Evolutionary conservation across 2,329 filamentous ascomycete species (phyloP).

Genomic region (Talaromyces funiculosus): DNA sequence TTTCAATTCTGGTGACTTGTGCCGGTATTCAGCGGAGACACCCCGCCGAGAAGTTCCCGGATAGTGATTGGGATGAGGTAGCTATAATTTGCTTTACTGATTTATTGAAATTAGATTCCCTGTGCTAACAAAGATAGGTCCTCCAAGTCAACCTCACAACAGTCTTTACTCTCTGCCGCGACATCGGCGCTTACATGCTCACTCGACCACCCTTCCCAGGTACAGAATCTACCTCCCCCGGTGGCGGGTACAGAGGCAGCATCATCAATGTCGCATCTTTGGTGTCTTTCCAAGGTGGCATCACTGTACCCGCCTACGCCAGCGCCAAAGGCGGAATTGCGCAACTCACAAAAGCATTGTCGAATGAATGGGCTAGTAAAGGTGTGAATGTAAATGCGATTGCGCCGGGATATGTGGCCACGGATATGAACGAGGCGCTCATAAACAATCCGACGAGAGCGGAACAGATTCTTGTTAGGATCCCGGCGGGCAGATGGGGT

Average conservation of each 20-base stretch:
- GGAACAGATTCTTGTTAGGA: slow-evolving; percentile 69
- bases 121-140: slow-evolving; percentile 48
- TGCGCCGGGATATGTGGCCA: slow-evolving; percentile 83
- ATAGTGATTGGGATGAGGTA: slow-evolving; percentile 67
- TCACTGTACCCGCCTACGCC: slow-evolving; percentile 78
- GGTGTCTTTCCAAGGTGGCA: slow-evolving; percentile 71
- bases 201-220: slow-evolving; percentile 16
- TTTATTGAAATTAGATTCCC: no score
- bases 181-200: slow-evolving; percentile 22
- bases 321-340: slow-evolving; percentile 75
- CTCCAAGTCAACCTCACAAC: slow-evolving; percentile 77
- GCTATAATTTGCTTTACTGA: not conserved
- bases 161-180: slow-evolving; percentile 15
- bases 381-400: slow-evolving; percentile 83
- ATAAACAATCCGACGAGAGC: slow-evolving; percentile 65
- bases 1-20: slow-evolving; percentile 78
- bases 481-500: slow-evolving; percentile 81
- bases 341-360: slow-evolving; percentile 72
- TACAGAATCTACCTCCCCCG: slow-evolving; percentile 15
- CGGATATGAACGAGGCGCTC: slow-evolving; percentile 87
- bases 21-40: slow-evolving; percentile 80
- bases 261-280: slow-evolving; percentile 78
- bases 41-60: slow-evolving; percentile 67
- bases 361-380: slow-evolving; percentile 73
- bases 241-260: slow-evolving; percentile 16